Evolutionary conservation across 768 basidiomycete genomes (phyloP).

Genomic region (Tylopilus balloui): DNA sequence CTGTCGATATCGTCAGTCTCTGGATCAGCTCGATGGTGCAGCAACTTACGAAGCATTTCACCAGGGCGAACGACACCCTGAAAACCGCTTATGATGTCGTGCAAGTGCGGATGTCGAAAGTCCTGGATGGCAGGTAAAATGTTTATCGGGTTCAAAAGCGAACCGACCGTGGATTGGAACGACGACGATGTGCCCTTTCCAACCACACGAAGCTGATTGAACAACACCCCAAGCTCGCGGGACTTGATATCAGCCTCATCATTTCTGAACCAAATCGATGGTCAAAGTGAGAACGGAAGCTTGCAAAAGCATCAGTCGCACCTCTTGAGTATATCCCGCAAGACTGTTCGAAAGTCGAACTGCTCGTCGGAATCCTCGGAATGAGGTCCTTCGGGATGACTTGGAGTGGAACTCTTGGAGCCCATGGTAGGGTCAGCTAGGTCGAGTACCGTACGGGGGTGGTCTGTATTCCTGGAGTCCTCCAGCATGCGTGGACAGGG

Average conservation of each 20-base stretch:
- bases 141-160: slow-evolving; percentile 50
- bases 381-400: not conserved
- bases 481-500: slow-evolving; percentile 6
- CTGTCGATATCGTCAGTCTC: slow-evolving; percentile 35
- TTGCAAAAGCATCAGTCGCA: slow-evolving; percentile 1
- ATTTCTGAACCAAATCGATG: slow-evolving; percentile 31
- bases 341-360: slow-evolving; percentile 30
- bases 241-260: slow-evolving; percentile 45
- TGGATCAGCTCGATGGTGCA: not conserved
- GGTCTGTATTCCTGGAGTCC: slow-evolving; percentile 10
- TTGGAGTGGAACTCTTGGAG: slow-evolving; percentile 3
- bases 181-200: slow-evolving; percentile 55
- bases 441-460: slow-evolving; percentile 8
- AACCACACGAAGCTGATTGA: slow-evolving; percentile 55
- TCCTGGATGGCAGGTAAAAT: slow-evolving; percentile 41
- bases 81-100: slow-evolving; percentile 50
- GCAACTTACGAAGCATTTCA: slow-evolving; percentile 62
- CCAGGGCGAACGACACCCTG: slow-evolving; percentile 56
- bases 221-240: slow-evolving; percentile 58
- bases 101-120: slow-evolving; percentile 55
- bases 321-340: slow-evolving; percentile 24
- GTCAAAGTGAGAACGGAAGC: not conserved
- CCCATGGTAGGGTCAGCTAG: slow-evolving; percentile 2
- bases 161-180: slow-evolving; percentile 58
- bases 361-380: slow-evolving; percentile 17